phyloP scores from a whole-genome alignment of 768 basidiomycete species.

The Aureoboletus auriporus region DNA sequence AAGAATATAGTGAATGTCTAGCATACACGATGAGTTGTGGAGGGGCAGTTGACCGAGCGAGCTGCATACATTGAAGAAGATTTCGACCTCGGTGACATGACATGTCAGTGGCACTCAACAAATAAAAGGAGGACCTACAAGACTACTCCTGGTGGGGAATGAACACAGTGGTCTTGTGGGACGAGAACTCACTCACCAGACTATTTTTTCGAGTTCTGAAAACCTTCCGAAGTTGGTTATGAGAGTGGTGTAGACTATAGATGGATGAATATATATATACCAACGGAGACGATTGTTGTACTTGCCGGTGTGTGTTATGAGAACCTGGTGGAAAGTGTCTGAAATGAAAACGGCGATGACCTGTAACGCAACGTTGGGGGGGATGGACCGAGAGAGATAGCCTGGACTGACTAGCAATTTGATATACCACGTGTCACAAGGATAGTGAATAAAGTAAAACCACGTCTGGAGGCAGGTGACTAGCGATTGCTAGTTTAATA shows the following conservation, averaged over 20 bases:
- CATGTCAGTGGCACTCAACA: neutral
- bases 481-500: conserved; percentile 18
- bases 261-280: neutral
- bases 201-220: conserved; percentile 25
- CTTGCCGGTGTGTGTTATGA: conserved; percentile 54
- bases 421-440: conserved; percentile 49
- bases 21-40: conserved; percentile 1
- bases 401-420: conserved; percentile 40
- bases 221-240: conserved; percentile 37
- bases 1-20: conserved; percentile 48
- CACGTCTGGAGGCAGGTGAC: conserved; percentile 57
- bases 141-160: conserved; percentile 20
- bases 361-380: conserved; percentile 25
- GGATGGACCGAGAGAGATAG: neutral
- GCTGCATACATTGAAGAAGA: conserved; percentile 46
- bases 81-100: conserved; percentile 38
- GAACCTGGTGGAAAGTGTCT: conserved; percentile 52
- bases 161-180: neutral
- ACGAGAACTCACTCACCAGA: conserved; percentile 38
- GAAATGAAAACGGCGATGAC: conserved; percentile 50
- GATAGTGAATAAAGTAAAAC: conserved; percentile 50
- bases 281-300: neutral
- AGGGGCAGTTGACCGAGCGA: neutral
- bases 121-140: conserved; percentile 13
- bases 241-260: conserved; percentile 46